Base-by-base conservation (phyloP, 768 basidiomycete genomes). In the Mycena galopus region DNA sequence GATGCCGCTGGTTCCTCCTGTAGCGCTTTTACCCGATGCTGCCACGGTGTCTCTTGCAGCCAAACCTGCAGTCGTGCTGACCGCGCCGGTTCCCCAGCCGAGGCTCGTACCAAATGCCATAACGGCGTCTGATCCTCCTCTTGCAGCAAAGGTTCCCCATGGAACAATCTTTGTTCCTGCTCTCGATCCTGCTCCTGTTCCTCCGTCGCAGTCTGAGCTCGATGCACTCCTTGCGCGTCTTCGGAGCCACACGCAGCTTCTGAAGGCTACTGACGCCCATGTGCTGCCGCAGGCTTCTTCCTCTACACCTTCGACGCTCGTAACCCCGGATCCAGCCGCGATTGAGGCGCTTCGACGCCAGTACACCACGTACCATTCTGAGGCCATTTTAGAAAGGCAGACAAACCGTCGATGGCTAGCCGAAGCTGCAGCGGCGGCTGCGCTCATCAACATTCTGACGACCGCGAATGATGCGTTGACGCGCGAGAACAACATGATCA, bases 401-500 rank as follows among this genome's bases (percentile, higher is more conserved):
- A 33, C 30, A 11, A 33, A 61, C 50, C 8, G 3, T n/a, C 56
- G 9, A 12, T 65, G 70, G 65, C 16, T 23, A 23, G 65, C 57
- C 17, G 70, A 66, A 65, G 12, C 64, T 12, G 16, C 37, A 7
- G 51, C 59, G 35, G 11, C 69, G 11, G 59, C 51, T 16, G 30
- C 51, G n/a, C 70, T 71, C 23, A 57, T 66, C 17, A 17, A 30
- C 1, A 44, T 63, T 25, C 47, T 65, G 44, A 56, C 53, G 6
- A 21, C 10, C 42, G 50, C 33, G 29, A n/a, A 50, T 32, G 59
- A 61, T 4, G 30, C 68, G 39, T 53, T 55, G 35, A 35, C 30
- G 39, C 27, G n/a, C n/a, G 70, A 71, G 70, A 65, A 65, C 37
- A 64, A 39, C 2, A 33, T 19, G 2, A 35, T 71, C n/a, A 65